Evolutionary conservation across 345 rosid species (phyloP), one percentile per base, ranked within the genome.

Genomic region (Trapa bicornis): DNA sequence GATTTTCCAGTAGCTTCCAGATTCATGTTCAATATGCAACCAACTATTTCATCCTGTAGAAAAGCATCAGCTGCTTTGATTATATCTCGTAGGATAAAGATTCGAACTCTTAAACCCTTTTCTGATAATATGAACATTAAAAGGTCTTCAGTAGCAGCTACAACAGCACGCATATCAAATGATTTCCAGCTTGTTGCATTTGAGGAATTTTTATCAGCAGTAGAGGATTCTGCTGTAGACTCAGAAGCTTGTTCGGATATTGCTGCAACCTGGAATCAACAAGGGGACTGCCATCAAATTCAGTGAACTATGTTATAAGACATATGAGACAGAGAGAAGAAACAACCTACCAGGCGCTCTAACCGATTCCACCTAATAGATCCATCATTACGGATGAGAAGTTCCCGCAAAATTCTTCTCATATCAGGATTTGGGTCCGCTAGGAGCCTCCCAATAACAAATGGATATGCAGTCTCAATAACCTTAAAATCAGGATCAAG

Each of bases 361-460:
- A 94, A 83, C 53, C 96, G 84, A 73, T 86, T 88, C 99, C 99
- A 94, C 75, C 99, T 81, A 70, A 94, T 79, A 33, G 99, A 89
- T 67, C 99, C 97, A 79, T 91, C 80, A 64, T 91, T 84, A 50
- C 83, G 68, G 58, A 91, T 91, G 64, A 94, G 79, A 70, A 94
- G 99, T 73, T 94, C 86, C 85, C 89, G 88, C 64, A 91, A 79
- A 67, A 87, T 83, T 75, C 77, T 91, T 76, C 99, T 83, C 99
- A 91, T 94, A 73, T 94, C 99, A 77, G 97, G 96, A 78, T 82
- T 84, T 57, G 97, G 80, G 75, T 94, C 99, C 47, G 82, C 96
- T 66, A 91, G 80, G 54, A 94, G 96, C 77, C 95, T 89, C 64
- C 92, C 97, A 32, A 94, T 76, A 45, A 45, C 48, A 45, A 45